Evolutionary conservation across 805 yeast species (phyloP).

Genomic region (Schwanniomyces pseudopolymorphus): DNA sequence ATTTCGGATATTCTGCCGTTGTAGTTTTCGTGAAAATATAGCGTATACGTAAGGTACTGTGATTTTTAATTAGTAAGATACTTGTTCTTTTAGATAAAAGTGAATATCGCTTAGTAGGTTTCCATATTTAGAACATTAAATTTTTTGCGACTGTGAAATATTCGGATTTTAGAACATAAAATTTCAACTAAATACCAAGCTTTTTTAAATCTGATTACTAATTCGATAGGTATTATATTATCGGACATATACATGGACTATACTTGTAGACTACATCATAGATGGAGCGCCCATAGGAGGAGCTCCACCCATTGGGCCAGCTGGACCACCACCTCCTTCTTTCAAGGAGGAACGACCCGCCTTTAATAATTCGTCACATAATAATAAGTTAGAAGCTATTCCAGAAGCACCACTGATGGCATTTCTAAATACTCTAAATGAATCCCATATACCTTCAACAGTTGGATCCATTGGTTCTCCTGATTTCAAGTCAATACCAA

Average conservation of each 20-base stretch:
- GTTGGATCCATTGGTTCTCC: slow-evolving; percentile 97
- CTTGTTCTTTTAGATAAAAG: too few relatives aligned
- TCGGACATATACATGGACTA: background rate
- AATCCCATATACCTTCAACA: slow-evolving; percentile 95
- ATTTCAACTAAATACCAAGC: too few relatives aligned
- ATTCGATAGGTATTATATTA: background rate
- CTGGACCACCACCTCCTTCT: slow-evolving; percentile 40
- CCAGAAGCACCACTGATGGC: slow-evolving; percentile 92
- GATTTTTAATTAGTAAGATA: too few relatives aligned
- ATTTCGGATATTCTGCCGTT: too few relatives aligned
- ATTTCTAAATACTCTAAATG: slow-evolving; percentile 89
- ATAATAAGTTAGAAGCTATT: slow-evolving; percentile 84
- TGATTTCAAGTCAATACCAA: slow-evolving; percentile 84
- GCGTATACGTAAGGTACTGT: too few relatives aligned
- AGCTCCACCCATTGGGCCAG: slow-evolving; percentile 19
- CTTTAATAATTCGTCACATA: slow-evolving; percentile 94
- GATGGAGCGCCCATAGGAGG: slow-evolving; percentile 18
- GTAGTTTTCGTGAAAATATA: too few relatives aligned
- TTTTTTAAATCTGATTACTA: too few relatives aligned
- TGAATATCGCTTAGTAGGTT: too few relatives aligned
- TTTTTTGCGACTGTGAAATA: too few relatives aligned
- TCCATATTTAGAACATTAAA: too few relatives aligned
- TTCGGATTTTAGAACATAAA: too few relatives aligned
- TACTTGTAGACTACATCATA: slow-evolving; percentile 6
- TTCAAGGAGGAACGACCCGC: slow-evolving; percentile 95